phyloP scores from a whole-genome alignment of 1,139 yeast species.

The Zygoascus meyerae region DNA sequence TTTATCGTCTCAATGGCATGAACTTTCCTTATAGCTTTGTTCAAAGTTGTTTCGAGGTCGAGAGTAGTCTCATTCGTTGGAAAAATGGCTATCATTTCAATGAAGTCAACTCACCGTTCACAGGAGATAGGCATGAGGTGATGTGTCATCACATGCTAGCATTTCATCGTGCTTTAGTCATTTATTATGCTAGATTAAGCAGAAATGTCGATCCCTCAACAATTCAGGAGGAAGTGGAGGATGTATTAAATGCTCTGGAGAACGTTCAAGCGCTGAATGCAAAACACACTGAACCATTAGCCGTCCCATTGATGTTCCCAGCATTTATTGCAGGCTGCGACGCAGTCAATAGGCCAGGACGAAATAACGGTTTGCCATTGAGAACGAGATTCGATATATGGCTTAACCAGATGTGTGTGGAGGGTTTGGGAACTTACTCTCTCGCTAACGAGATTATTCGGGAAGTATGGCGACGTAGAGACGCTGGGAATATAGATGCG shows the following conservation, averaged over 20 bases:
- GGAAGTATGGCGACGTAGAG: constrained; percentile 79
- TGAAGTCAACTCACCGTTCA: constrained; percentile 24
- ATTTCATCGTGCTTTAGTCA: constrained; percentile 65
- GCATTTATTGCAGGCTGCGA: constrained; percentile 89
- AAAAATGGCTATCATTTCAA: constrained; percentile 35
- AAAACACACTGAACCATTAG: constrained; percentile 50
- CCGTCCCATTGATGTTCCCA: constrained; percentile 81
- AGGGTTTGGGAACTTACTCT: constrained; percentile 79
- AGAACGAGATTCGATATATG: constrained; percentile 68
- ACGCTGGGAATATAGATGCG: constrained; percentile 50
- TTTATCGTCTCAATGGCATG: constrained; percentile 35
- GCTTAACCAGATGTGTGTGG: constrained; percentile 74
- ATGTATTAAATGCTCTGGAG: constrained; percentile 61
- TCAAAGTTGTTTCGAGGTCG: constrained; percentile 44
- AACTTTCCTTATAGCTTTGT: constrained; percentile 42
- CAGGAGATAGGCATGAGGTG: constrained; percentile 46
- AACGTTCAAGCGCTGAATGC: constrained; percentile 48
- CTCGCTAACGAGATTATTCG: constrained; percentile 79
- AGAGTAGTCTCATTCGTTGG: constrained; percentile 56
- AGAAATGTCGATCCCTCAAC: constrained; percentile 46
- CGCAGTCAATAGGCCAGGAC: constrained; percentile 40
- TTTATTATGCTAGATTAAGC: constrained; percentile 70
- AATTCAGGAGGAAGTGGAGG: constrained; percentile 56
- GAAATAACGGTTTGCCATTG: constrained; percentile 36
- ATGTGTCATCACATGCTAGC: constrained; percentile 80